phyloP scores from a whole-genome alignment of 75 land plant species.

The Sequoiadendron giganteum region DNA sequence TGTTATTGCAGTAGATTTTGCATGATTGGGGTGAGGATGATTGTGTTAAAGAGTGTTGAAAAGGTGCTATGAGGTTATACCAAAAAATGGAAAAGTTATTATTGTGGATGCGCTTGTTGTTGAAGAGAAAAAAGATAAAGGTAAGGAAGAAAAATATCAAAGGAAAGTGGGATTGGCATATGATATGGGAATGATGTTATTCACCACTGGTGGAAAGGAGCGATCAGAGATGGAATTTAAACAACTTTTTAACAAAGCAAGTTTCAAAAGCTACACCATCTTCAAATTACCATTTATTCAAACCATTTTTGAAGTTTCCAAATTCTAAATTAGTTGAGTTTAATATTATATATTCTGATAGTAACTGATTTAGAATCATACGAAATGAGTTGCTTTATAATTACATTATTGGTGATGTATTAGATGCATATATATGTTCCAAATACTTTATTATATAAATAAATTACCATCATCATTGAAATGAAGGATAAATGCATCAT shows the following conservation, averaged over 20 bases:
- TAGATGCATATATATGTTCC: too few species aligned
- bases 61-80: slow-evolving; percentile 39
- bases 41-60: slow-evolving; percentile 39
- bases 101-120: slow-evolving; percentile 31
- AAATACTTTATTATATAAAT: too few species aligned
- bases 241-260: slow-evolving; percentile 18
- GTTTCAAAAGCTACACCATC: slow-evolving; percentile 17
- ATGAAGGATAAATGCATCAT: too few species aligned
- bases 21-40: slow-evolving; percentile 57
- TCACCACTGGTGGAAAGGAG: slow-evolving; percentile 25
- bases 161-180: slow-evolving; percentile 10
- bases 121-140: neutral
- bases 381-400: too few species aligned
- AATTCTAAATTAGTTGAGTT: neutral
- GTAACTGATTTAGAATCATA: too few species aligned
- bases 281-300: neutral
- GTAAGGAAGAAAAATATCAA: neutral
- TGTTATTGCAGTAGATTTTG: slow-evolving; percentile 40
- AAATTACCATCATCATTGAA: too few species aligned
- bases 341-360: too few species aligned
- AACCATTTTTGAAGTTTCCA: neutral
- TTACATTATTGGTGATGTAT: too few species aligned
- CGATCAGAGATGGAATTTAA: slow-evolving; percentile 19
- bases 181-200: slow-evolving; percentile 27
- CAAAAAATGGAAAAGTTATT: slow-evolving; percentile 44